phyloP scores from a whole-genome alignment of 305 asterid species.

The Fraxinus nigra region DNA sequence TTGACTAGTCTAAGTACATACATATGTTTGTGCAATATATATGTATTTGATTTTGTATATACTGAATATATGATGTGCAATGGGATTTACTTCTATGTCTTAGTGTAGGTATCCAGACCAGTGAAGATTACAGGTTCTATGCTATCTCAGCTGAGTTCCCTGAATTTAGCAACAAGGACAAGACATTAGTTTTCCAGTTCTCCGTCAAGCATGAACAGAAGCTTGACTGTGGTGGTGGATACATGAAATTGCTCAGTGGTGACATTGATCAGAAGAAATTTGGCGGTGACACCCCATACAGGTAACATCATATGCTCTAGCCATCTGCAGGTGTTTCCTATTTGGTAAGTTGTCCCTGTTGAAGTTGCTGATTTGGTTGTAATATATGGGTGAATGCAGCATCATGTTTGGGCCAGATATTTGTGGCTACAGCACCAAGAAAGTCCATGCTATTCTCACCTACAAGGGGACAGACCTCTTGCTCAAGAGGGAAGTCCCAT shows the following conservation, averaged over 20 bases:
- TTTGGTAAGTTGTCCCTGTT: not conserved
- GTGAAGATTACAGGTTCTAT: conserved; percentile 88
- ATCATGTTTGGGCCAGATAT: conserved; percentile 99
- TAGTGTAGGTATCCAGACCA: conserved; percentile 85
- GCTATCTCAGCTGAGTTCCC: conserved; percentile 96
- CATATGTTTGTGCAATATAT: not conserved
- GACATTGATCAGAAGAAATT: conserved; percentile 87
- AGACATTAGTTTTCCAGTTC: conserved; percentile 81
- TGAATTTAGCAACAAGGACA: conserved; percentile 90
- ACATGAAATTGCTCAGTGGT: conserved; percentile 88
- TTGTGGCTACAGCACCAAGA: conserved; percentile 87
- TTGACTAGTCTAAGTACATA: not conserved
- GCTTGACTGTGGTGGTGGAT: conserved; percentile 99
- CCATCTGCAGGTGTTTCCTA: not conserved
- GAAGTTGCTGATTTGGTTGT: conserved; percentile 18
- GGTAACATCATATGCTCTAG: conserved; percentile 37
- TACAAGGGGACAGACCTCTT: conserved; percentile 72
- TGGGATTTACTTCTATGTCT: not conserved
- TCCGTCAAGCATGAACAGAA: conserved; percentile 96
- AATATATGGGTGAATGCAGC: conserved; percentile 43
- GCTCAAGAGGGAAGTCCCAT: conserved; percentile 96
- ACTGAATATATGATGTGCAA: not conserved
- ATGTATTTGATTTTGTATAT: not conserved
- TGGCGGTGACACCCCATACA: conserved; percentile 95
- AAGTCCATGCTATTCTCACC: conserved; percentile 92